Base-by-base conservation (phyloP, 2,329 filamentous ascomycete genomes). In the Stachybotrys chlorohalonatus region DNA sequence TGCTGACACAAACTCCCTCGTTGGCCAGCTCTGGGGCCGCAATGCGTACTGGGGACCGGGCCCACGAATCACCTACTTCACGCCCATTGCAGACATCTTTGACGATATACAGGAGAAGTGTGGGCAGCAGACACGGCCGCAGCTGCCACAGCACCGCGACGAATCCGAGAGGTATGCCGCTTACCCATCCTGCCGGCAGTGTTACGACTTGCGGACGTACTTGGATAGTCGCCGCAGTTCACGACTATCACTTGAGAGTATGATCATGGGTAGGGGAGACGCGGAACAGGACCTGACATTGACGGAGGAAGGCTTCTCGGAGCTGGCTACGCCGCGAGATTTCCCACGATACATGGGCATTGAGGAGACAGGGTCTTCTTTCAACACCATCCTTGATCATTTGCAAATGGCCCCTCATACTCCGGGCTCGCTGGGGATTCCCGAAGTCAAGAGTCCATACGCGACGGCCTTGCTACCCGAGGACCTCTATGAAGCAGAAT, bases 61-160 rank as follows among this genome's bases (percentile, higher is more conserved):
- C 0, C 72, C 72, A 1, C 64, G 74, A 1, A 55, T 68, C 0
- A 70, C 74, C 6, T 76, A 65, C 62, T 77, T 76, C 60, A 76
- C 73, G 5, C 73, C 74, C 1, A 68, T 75, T 16, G 60, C 65
- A 32, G 74, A 76, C 56, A 65, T 76, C 13, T 70, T 76, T 24
- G 73, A 77, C 46, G 74, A 76, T 50, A 73, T 75, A 30, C 73
- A 75, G 54, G 74, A 76, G 58, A 69, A 68, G 52, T 76, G 73
- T 51, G 70, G 67, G 2, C 66, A 74, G 58, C 64, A 70, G 48
- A 60, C 61, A 7, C 67, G 72, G 15, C 73, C 74, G 0, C 66
- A 68, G 53, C 67, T 76, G 24, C 74, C 74, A 1, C 69, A 73
- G 53, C 62, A 70, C 51, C 68, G 71, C 4, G 69, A 74, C 47